A percentile compares a stretch with the other conserved stretches of the same genome.
Conservation (phyloP, 208 protist species). For the Trypanosoma melophagium region DNA sequence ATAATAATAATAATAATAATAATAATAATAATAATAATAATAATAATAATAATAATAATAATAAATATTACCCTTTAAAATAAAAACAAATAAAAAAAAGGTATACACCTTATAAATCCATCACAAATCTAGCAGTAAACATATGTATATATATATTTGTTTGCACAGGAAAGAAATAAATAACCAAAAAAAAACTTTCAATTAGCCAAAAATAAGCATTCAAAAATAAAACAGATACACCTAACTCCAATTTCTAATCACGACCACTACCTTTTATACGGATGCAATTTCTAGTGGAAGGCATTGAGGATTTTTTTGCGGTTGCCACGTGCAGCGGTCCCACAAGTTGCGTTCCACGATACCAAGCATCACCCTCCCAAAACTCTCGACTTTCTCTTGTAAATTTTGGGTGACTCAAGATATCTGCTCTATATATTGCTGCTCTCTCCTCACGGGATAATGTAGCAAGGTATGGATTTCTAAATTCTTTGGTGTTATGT, state of each 20-base stretch:
- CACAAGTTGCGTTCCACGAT: slow-evolving; percentile 48
- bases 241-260: not conserved
- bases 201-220: not conserved
- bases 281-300: slow-evolving; percentile 31
- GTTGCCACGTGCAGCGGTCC: slow-evolving; percentile 18
- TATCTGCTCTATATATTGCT: slow-evolving; percentile 40
- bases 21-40: slow-evolving; percentile 2
- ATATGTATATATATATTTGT: not conserved
- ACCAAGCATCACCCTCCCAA: slow-evolving; percentile 43
- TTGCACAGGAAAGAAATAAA: not conserved
- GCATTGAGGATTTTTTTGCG: not conserved
- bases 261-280: slow-evolving; percentile 14
- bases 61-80: too few species aligned
- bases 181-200: not conserved
- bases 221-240: not conserved
- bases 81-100: too few species aligned
- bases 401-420: slow-evolving; percentile 59
- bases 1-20: not conserved
- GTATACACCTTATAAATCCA: too few species aligned
- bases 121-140: too few species aligned
- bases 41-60: not conserved
- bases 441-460: slow-evolving; percentile 42
- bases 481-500: not conserved
- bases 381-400: slow-evolving; percentile 34
- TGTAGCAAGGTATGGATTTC: slow-evolving; percentile 18